Base-by-base conservation (phyloP, 768 basidiomycete species). In the Naganishia vishniacii region DNA sequence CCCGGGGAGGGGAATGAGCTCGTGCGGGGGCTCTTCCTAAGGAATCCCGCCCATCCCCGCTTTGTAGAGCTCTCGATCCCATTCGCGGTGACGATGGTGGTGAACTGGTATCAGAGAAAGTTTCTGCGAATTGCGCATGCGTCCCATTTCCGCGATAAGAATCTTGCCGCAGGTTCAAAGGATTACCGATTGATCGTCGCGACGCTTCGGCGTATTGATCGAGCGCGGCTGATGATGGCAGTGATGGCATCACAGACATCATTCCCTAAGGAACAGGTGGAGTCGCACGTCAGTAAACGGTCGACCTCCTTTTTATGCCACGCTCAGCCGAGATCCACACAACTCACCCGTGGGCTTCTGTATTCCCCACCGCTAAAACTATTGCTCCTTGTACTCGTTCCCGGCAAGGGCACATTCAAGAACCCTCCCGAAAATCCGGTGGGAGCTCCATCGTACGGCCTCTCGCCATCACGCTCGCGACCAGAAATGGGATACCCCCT, bases 51-150 rank as follows among this genome's bases (percentile, higher is more conserved):
- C 59, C 46, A 23, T 60, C 2, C 15, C 59, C 59, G 26, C 31
- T 45, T 4, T 42, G 40, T 13, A 31, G 44, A 31, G 7, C 26
- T 45, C 59, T 23, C 13, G 70, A 41, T 46, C 66, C 44, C 47
- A 48, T 0, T 31, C 32, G 20, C 31, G 29, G 53, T 25, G 62
- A 40, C 6, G 49, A 16, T 53, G 49, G 62, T n/a, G 74, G 71
- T 1, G 73, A 73, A 13, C 62, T 61, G 3, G 71, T 61, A 0
- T 74, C 73, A 0, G 70, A 71, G 23, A 72, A 74, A 23, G 69
- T 68, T 20, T 74, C 74, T 16, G 73, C 72, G 65, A 77, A 75
- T 4, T 73, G 75, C 5, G 73, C 70, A 44, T 67, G 72, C 6
- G 74, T 37, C 26, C 28, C 31, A 29, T 16, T 20, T 12, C 13